phyloP scores from a whole-genome alignment of 2,329 filamentous ascomycete species.

The Fusarium chlamydosporum region DNA sequence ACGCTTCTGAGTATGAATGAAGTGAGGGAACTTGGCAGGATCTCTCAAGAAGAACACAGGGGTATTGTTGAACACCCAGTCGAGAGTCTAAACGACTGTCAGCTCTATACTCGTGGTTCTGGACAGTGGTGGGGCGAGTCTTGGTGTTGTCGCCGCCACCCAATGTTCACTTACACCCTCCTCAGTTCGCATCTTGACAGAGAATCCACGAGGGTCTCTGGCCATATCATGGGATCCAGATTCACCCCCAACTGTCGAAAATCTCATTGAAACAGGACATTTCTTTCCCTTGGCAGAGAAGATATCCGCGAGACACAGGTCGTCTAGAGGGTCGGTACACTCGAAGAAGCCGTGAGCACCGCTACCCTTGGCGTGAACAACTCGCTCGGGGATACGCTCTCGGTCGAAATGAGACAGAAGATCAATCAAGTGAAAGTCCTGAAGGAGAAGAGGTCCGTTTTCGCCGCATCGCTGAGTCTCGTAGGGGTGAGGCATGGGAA shows the following conservation, averaged over 20 bases:
- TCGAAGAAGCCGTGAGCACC: slow-evolving; percentile 70
- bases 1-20: slow-evolving; percentile 83
- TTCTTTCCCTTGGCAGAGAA: slow-evolving; percentile 76
- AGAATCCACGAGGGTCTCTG: slow-evolving; percentile 79
- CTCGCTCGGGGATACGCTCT: slow-evolving; percentile 72
- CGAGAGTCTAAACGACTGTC: not conserved
- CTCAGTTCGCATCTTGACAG: slow-evolving; percentile 78
- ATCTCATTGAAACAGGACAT: slow-evolving; percentile 76
- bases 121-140: not conserved
- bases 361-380: slow-evolving; percentile 72
- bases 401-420: slow-evolving; percentile 72
- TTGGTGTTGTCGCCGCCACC: not conserved
- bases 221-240: slow-evolving; percentile 79
- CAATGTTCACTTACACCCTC: slow-evolving; percentile 26
- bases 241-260: slow-evolving; percentile 83
- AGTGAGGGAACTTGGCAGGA: slow-evolving; percentile 78
- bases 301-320: slow-evolving; percentile 66
- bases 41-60: slow-evolving; percentile 83
- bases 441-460: slow-evolving; percentile 70
- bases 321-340: slow-evolving; percentile 63
- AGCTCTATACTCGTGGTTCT: not conserved
- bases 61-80: slow-evolving; percentile 64
- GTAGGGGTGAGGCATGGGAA: slow-evolving; percentile 70
- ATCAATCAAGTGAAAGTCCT: slow-evolving; percentile 74
- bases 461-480: slow-evolving; percentile 69